Evolutionary conservation across 1,139 yeast genomes (phyloP).

Genomic region (Protomyces pachydermus): DNA sequence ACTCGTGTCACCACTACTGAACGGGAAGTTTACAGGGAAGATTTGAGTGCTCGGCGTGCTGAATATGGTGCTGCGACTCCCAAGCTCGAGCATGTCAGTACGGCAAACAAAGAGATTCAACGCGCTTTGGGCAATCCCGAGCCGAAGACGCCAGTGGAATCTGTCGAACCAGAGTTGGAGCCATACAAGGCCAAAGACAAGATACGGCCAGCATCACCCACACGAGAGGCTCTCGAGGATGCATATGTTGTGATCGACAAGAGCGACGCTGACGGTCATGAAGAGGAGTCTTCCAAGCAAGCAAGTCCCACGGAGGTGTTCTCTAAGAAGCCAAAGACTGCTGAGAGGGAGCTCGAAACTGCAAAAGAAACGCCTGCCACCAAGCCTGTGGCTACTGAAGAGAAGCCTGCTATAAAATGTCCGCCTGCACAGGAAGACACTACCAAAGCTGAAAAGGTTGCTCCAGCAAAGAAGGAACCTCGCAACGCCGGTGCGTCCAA

Average conservation of each 20-base stretch:
- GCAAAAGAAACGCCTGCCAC: not conserved
- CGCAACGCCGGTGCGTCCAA: not conserved
- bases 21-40: constrained; percentile 14
- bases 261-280: not conserved
- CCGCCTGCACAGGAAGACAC: not conserved
- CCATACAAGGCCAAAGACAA: constrained; percentile 6
- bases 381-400: not conserved
- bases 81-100: constrained; percentile 4
- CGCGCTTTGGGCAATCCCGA: constrained; percentile 9
- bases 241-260: constrained; percentile 2
- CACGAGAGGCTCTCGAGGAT: constrained; percentile 6
- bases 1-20: constrained; percentile 1
- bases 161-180: not conserved
- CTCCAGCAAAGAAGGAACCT: not conserved
- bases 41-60: constrained; percentile 16
- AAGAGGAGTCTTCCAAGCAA: not conserved
- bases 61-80: constrained; percentile 20
- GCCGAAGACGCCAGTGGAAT: not conserved
- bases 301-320: not conserved
- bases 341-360: not conserved
- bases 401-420: not conserved
- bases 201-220: not conserved
- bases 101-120: constrained; percentile 19
- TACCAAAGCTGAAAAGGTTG: not conserved
- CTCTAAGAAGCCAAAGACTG: not conserved